Conservation (phyloP, 176 grass and related monocot genomes). For the Hordeum marinum region DNA sequence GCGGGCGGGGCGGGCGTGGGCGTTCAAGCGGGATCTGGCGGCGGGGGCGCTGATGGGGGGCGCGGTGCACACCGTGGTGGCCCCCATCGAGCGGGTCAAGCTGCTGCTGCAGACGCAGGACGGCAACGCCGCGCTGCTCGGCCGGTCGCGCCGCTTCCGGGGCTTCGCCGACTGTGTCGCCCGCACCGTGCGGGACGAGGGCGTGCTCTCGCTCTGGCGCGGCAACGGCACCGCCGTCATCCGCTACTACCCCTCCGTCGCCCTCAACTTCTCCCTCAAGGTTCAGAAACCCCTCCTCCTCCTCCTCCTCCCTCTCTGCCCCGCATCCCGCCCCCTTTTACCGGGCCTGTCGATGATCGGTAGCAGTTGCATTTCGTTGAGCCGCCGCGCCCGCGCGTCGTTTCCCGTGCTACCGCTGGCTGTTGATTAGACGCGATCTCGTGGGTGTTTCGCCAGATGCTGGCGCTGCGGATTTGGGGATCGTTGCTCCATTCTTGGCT, state of each 20-base stretch:
- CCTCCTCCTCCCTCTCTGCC: background rate
- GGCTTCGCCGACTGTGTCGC: slow-evolving; percentile 85
- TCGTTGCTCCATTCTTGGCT: background rate
- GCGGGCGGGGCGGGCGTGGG: slow-evolving; percentile 44
- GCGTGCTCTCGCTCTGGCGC: slow-evolving; percentile 88
- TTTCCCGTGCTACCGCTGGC: background rate
- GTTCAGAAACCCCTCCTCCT: slow-evolving; percentile 28
- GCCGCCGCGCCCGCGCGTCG: background rate
- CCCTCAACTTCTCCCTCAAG: slow-evolving; percentile 99
- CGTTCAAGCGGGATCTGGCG: slow-evolving; percentile 90
- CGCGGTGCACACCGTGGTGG: slow-evolving; percentile 94
- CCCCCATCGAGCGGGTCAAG: slow-evolving; percentile 95
- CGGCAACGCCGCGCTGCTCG: slow-evolving; percentile 87
- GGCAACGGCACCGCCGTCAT: slow-evolving; percentile 94
- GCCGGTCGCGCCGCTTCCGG: slow-evolving; percentile 54
- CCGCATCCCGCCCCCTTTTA: background rate
- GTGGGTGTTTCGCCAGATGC: background rate
- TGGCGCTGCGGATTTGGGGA: background rate
- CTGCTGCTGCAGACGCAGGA: slow-evolving; percentile 98
- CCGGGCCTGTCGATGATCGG: background rate
- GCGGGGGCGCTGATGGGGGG: slow-evolving; percentile 95
- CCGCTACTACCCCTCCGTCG: slow-evolving; percentile 97
- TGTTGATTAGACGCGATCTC: too few relatives aligned
- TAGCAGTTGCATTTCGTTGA: background rate
- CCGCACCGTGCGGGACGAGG: slow-evolving; percentile 84